Conservation (phyloP, 1,284 basidiomycete genomes). For the Agroathelia rolfsii region DNA sequence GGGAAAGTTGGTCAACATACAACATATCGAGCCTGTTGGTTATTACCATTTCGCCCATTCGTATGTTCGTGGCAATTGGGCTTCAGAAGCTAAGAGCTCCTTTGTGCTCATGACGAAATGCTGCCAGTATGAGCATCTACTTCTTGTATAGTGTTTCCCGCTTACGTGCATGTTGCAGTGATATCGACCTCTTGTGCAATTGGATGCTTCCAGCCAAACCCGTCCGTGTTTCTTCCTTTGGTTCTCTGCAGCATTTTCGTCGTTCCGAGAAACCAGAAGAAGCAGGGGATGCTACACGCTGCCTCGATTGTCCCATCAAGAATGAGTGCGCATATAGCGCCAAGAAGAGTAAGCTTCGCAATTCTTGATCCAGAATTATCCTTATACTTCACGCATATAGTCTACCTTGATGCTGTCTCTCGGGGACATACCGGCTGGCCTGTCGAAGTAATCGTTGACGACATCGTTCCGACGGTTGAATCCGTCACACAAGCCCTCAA, state of each 20-base stretch:
- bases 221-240: slow-evolving; percentile 70
- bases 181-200: slow-evolving; percentile 74
- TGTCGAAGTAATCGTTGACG: slow-evolving; percentile 58
- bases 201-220: slow-evolving; percentile 63
- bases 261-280: slow-evolving; percentile 57
- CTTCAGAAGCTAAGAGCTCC: slow-evolving; percentile 54
- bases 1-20: slow-evolving; percentile 70
- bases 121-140: slow-evolving; percentile 55
- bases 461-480: slow-evolving; percentile 69
- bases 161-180: slow-evolving; percentile 33
- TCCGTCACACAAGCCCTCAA: slow-evolving; percentile 57
- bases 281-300: slow-evolving; percentile 59
- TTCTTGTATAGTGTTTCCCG: background rate
- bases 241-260: slow-evolving; percentile 73
- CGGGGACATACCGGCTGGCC: slow-evolving; percentile 56
- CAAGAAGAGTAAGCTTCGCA: slow-evolving; percentile 52
- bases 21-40: slow-evolving; percentile 71
- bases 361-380: slow-evolving; percentile 9
- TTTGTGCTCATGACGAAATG: slow-evolving; percentile 84
- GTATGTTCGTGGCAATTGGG: slow-evolving; percentile 78
- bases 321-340: slow-evolving; percentile 75
- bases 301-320: slow-evolving; percentile 66
- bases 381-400: slow-evolving; percentile 26
- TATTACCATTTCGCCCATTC: slow-evolving; percentile 82
- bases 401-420: slow-evolving; percentile 60